A percentile compares a stretch with the other conserved stretches of the same genome.
These are phyloP conservation scores for Flammula alnicola DNA, from an alignment of 1,284 basidiomycete species.

Conservation along the genomic window DNA sequence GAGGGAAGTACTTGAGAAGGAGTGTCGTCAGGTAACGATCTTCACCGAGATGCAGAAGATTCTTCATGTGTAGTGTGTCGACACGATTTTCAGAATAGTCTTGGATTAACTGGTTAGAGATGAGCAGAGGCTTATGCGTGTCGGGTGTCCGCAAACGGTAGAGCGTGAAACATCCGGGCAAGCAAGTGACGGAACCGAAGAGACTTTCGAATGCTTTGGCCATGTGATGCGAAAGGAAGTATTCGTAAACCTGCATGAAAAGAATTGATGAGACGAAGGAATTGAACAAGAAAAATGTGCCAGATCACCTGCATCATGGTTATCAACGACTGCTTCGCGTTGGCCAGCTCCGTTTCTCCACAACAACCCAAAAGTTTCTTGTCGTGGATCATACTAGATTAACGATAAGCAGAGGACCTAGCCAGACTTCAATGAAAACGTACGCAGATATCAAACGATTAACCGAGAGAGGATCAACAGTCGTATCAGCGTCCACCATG, in stretches of 20 bases:
- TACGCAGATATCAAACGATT: constrained; percentile 92
- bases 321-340: constrained; percentile 91
- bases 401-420: constrained; percentile 12
- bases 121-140: constrained; percentile 87
- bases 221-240: constrained; percentile 97
- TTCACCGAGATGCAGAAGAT: constrained; percentile 94
- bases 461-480: constrained; percentile 83
- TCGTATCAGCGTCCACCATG: constrained; percentile 98
- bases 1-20: constrained; percentile 92
- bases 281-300: neutral
- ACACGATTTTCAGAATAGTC: constrained; percentile 97
- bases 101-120: constrained; percentile 87
- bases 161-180: constrained; percentile 97
- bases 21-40: constrained; percentile 98
- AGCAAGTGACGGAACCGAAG: constrained; percentile 97
- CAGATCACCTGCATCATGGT: constrained; percentile 93
- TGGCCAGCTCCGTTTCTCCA: constrained; percentile 90
- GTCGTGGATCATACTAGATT: constrained; percentile 82
- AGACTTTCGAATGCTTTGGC: constrained; percentile 97
- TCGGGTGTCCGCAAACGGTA: constrained; percentile 94
- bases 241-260: constrained; percentile 82
- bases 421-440: constrained; percentile 35
- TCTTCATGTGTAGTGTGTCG: constrained; percentile 98
- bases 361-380: constrained; percentile 94
- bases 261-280: neutral